Evolutionary conservation across 192 early-diverging fungal genomes (phyloP).

Genomic region (Geosiphon pyriformis): DNA sequence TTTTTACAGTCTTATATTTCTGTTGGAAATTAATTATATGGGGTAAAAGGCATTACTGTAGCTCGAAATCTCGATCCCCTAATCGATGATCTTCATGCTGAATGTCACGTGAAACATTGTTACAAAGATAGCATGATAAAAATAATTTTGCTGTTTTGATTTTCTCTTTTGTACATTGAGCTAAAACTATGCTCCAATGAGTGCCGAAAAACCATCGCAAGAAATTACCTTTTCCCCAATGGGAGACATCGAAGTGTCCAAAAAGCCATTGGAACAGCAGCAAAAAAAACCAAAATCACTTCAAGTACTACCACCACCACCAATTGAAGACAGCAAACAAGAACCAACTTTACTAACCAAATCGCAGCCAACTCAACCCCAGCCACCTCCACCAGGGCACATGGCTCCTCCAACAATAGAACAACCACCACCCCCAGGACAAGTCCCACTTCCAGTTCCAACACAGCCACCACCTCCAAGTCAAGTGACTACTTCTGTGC

Average conservation of each 20-base stretch:
- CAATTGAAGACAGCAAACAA: neutral
- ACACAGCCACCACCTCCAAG: slow-evolving; percentile 3
- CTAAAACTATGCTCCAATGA: too few relatives aligned
- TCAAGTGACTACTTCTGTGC: neutral
- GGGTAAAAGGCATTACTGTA: too few relatives aligned
- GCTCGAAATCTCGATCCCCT: too few relatives aligned
- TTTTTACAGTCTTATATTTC: too few relatives aligned
- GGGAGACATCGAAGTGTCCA: neutral
- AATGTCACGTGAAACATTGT: too few relatives aligned
- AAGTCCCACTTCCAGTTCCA: neutral
- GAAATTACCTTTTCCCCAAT: neutral
- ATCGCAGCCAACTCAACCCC: neutral
- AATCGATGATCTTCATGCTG: too few relatives aligned
- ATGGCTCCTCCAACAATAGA: neutral
- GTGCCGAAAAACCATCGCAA: neutral
- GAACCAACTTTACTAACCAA: neutral
- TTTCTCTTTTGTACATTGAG: too few relatives aligned
- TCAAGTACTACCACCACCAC: neutral
- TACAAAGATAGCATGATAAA: too few relatives aligned
- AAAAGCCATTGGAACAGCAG: neutral
- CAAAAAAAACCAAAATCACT: neutral
- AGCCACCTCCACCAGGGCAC: neutral
- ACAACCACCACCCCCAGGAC: slow-evolving; percentile 10
- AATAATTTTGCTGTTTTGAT: too few relatives aligned
- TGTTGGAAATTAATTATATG: too few relatives aligned